A percentile compares a stretch with the other conserved stretches of the same genome.
Conservation (phyloP, 2,329 filamentous ascomycete genomes). For the Fusarium multiceps region DNA sequence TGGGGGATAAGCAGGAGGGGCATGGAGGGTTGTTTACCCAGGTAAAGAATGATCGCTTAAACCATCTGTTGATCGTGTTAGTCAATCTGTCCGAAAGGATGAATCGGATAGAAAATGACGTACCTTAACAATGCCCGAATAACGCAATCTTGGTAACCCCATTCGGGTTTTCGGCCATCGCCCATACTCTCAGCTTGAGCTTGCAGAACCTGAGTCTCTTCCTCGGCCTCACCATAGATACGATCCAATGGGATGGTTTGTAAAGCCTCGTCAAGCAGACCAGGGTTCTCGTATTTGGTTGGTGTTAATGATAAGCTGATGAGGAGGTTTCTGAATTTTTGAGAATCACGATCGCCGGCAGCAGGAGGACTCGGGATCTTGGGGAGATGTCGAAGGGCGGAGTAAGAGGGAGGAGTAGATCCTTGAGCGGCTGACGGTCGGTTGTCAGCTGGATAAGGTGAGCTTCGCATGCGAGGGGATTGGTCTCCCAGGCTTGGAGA, state of each 20-base stretch:
- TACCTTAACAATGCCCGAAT: conserved; percentile 87
- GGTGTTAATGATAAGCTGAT: conserved; percentile 89
- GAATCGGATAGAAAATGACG: conserved; percentile 46
- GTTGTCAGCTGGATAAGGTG: conserved; percentile 53
- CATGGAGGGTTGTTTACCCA: conserved; percentile 98
- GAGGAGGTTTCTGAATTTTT: conserved; percentile 84
- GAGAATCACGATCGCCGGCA: conserved; percentile 70
- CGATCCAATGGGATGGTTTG: conserved; percentile 87
- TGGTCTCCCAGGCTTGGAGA: conserved; percentile 66
- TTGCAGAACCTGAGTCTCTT: conserved; percentile 87
- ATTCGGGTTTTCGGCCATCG: conserved; percentile 81
- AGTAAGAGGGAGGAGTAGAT: conserved; percentile 59
- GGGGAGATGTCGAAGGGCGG: conserved; percentile 62
- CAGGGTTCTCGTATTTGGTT: conserved; percentile 95
- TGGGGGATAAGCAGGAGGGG: conserved; percentile 82
- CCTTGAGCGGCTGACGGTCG: conserved; percentile 62
- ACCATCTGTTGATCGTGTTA: conserved; percentile 69
- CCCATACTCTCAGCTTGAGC: conserved; percentile 91
- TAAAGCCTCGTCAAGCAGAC: conserved; percentile 90
- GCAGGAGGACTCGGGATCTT: conserved; percentile 78
- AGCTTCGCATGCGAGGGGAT: conserved; percentile 60
- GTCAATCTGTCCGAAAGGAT: not conserved
- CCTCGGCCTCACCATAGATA: conserved; percentile 93
- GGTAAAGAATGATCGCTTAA: conserved; percentile 92
- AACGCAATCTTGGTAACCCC: conserved; percentile 98